A percentile compares a stretch with the other conserved stretches of the same genome.
phyloP scores from a whole-genome alignment of 768 basidiomycete species.

The Lepiota venenata region DNA sequence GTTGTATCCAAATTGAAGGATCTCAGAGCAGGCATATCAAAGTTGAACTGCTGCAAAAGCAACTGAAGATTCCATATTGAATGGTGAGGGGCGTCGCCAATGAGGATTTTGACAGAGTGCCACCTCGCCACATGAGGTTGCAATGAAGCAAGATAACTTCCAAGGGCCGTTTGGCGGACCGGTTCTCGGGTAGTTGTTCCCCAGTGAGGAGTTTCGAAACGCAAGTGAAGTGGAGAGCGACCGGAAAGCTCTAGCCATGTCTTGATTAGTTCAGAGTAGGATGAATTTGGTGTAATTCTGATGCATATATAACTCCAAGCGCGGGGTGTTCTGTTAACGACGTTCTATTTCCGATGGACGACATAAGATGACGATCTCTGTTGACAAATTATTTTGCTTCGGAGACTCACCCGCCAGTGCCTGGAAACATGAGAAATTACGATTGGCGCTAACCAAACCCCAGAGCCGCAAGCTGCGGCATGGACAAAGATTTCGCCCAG shows the following conservation, averaged over 20 bases:
- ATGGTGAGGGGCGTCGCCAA: constrained; percentile 8
- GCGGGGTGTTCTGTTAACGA: constrained; percentile 1
- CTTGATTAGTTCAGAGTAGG: constrained; percentile 7
- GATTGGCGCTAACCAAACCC: constrained; percentile 9
- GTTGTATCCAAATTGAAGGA: constrained; percentile 11
- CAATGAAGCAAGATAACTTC: constrained; percentile 1
- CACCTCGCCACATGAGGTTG: constrained; percentile 8
- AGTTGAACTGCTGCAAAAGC: constrained; percentile 13
- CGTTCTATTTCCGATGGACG: constrained; percentile 1
- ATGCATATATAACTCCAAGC: constrained; percentile 10
- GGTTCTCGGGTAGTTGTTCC: constrained; percentile 6
- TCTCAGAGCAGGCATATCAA: constrained; percentile 9
- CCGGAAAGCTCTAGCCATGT: constrained; percentile 2
- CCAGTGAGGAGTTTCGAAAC: constrained; percentile 11
- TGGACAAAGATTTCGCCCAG: constrained; percentile 10
- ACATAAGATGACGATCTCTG: not conserved
- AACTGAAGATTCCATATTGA: constrained; percentile 12
- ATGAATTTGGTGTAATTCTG: constrained; percentile 1
- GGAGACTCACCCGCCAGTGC: constrained; percentile 12
- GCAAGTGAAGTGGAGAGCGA: constrained; percentile 1
- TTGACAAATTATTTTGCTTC: not conserved
- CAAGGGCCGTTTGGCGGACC: not conserved
- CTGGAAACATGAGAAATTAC: constrained; percentile 12
- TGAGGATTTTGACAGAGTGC: constrained; percentile 4
- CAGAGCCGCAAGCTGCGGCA: not conserved